Evolutionary conservation across 73 alveolate genomes (phyloP).

Genomic region (Tetrahymena malaccensis): DNA sequence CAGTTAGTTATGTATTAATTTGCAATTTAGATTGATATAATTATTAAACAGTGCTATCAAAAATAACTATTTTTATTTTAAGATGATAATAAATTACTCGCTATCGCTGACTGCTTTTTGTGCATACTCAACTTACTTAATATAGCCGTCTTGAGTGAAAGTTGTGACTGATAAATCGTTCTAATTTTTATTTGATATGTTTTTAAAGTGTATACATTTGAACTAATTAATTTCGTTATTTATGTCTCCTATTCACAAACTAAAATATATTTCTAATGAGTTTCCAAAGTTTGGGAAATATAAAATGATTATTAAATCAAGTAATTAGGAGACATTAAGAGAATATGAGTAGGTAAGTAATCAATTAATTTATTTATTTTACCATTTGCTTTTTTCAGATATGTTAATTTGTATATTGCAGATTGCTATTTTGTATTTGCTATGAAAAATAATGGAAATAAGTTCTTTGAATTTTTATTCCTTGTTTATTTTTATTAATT

Average conservation of each 20-base stretch:
- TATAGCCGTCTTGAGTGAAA: neutral
- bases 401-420: neutral
- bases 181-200: neutral
- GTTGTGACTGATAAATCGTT: neutral
- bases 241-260: neutral
- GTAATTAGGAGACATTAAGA: neutral
- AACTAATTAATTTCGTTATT: neutral
- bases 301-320: too few relatives aligned
- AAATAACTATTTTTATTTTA: neutral
- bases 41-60: neutral
- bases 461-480: neutral
- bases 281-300: neutral
- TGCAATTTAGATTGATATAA: neutral
- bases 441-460: neutral
- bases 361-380: neutral
- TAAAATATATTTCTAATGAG: neutral
- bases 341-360: neutral
- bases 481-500: neutral
- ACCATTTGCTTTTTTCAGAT: neutral
- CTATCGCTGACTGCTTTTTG: neutral
- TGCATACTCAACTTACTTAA: neutral
- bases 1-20: neutral
- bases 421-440: neutral
- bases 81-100: neutral
- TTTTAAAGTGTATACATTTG: neutral